These are phyloP conservation scores for Hypoxylon sp. DNA, from an alignment of 2,329 filamentous ascomycete genomes.

Conservation along the genomic window DNA sequence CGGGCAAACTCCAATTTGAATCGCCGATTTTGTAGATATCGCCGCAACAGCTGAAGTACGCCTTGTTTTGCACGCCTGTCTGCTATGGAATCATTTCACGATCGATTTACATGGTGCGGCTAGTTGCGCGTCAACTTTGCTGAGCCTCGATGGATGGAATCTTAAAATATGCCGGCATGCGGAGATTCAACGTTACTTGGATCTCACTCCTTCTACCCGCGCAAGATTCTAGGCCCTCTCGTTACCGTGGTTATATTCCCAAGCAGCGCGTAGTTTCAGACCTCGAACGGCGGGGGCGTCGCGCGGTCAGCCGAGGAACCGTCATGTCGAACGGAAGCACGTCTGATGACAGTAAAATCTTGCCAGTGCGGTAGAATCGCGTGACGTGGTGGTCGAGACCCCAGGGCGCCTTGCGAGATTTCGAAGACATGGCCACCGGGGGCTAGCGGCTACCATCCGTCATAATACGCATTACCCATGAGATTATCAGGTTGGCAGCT, in stretches of 20 bases:
- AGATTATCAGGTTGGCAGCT: conserved; percentile 26
- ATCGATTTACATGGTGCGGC: conserved; percentile 5
- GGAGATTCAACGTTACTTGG: conserved; percentile 39
- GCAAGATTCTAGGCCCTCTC: conserved; percentile 29
- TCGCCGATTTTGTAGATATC: conserved; percentile 14
- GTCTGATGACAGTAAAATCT: conserved; percentile 43
- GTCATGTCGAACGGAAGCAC: conserved; percentile 33
- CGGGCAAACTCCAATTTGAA: conserved; percentile 21
- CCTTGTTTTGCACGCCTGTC: conserved; percentile 19
- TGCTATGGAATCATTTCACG: conserved; percentile 5
- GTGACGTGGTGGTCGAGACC: conserved; percentile 34
- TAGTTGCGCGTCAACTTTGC: conserved; percentile 24
- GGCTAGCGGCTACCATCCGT: conserved; percentile 34
- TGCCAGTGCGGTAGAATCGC: conserved; percentile 38
- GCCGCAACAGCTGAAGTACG: conserved; percentile 17
- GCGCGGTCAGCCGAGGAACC: conserved; percentile 23
- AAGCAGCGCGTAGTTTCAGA: conserved; percentile 31
- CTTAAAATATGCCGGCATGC: conserved; percentile 24
- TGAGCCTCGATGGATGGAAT: conserved; percentile 28
- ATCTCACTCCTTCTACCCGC: conserved; percentile 29
- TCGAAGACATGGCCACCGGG: conserved; percentile 34
- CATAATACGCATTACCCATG: conserved; percentile 30
- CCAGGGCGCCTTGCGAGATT: conserved; percentile 34
- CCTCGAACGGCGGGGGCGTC: conserved; percentile 27
- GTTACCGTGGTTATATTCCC: conserved; percentile 17